These are phyloP conservation scores for Fonsecaea multimorphosa DNA, from an alignment of 2,329 filamentous ascomycete genomes.

Conservation along the genomic window DNA sequence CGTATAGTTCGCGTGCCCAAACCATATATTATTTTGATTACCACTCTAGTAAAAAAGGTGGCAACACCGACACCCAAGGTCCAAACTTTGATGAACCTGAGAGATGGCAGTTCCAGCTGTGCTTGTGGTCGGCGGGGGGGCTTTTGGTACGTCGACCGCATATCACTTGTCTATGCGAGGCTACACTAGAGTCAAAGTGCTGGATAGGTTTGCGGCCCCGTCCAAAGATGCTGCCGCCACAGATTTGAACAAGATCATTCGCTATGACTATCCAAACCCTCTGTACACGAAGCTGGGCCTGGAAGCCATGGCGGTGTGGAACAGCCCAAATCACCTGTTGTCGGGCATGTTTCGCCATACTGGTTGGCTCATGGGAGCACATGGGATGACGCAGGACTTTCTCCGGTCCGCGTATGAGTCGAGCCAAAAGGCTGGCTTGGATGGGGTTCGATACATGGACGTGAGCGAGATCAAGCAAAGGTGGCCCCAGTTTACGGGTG, in stretches of 20 bases:
- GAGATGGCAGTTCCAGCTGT: no score
- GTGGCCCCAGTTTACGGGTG: conserved; percentile 30
- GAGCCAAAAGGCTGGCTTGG: conserved; percentile 29
- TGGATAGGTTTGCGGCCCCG: conserved; percentile 56
- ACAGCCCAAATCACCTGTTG: conserved; percentile 41
- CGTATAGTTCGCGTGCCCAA: no score
- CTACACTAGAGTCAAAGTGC: conserved; percentile 55
- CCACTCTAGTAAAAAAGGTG: no score
- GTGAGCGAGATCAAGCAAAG: conserved; percentile 3
- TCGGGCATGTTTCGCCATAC: conserved; percentile 34
- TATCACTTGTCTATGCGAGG: conserved; percentile 56
- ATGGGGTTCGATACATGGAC: conserved; percentile 12
- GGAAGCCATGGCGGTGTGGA: conserved; percentile 40
- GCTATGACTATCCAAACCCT: conserved; percentile 35
- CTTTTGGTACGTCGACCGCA: conserved; percentile 58
- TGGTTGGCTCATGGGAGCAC: conserved; percentile 36
- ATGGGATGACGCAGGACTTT: conserved; percentile 32
- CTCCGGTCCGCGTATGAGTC: conserved; percentile 35
- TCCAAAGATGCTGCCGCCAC: conserved; percentile 47
- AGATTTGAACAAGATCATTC: conserved; percentile 38
- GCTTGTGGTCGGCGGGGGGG: conserved; percentile 47
- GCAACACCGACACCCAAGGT: no score
- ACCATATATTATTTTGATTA: no score
- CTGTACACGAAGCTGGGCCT: conserved; percentile 34
- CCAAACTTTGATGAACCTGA: no score